Conservation (phyloP, 352 stramenopile genomes). For the Blastocystis sp. region DNA sequence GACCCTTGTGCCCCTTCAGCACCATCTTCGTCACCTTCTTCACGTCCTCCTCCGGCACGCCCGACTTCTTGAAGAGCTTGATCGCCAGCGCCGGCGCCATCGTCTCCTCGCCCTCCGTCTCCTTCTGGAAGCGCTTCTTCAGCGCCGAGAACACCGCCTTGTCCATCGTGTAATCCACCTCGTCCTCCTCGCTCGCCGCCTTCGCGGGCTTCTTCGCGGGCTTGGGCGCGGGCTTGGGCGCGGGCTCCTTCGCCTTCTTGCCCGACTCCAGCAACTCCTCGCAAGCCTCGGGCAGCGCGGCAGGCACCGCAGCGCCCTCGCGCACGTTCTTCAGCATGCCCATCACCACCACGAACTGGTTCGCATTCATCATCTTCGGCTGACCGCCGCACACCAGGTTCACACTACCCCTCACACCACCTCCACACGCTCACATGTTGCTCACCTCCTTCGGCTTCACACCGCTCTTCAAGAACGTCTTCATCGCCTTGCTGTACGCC, state of each 20-base stretch:
- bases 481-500: conserved; percentile 51
- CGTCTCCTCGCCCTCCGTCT: conserved; percentile 47
- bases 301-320: conserved; percentile 27
- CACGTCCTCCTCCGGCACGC: conserved; percentile 21
- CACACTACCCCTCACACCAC: conserved; percentile 5
- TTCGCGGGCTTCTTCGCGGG: neutral
- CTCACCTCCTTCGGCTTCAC: conserved; percentile 43
- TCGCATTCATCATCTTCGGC: neutral
- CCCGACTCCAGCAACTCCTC: neutral
- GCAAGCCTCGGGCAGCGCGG: neutral
- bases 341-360: conserved; percentile 66
- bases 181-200: neutral
- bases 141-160: conserved; percentile 22
- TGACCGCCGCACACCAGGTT: conserved; percentile 48
- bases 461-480: conserved; percentile 36
- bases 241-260: neutral
- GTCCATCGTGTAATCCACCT: conserved; percentile 31
- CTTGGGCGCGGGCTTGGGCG: neutral
- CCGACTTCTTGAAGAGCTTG: conserved; percentile 66
- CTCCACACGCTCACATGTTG: neutral
- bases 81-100: conserved; percentile 35
- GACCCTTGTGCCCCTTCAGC: conserved; percentile 42
- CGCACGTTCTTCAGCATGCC: conserved; percentile 55
- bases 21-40: conserved; percentile 53
- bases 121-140: conserved; percentile 57